Evolutionary conservation across 192 early-diverging fungal genomes (phyloP).

Genomic region (Irineochytrium annulatum): DNA sequence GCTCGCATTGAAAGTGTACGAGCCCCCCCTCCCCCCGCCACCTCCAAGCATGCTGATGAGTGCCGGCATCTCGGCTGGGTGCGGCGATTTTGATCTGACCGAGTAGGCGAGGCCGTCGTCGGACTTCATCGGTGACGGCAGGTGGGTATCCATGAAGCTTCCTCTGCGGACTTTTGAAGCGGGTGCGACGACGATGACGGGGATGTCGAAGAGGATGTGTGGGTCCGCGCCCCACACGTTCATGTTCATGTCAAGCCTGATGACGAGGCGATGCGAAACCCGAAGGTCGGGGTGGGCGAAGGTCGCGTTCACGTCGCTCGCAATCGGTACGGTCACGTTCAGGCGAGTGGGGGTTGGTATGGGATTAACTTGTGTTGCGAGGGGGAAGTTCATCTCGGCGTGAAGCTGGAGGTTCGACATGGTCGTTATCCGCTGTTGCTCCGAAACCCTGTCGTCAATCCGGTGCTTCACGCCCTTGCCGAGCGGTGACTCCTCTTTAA

Average conservation of each 20-base stretch:
- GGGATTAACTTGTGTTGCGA: background rate
- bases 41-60: no score
- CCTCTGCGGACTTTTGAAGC: background rate
- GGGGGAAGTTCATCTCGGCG: slow-evolving; percentile 3
- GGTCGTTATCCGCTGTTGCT: background rate
- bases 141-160: background rate
- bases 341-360: background rate
- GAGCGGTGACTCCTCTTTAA: background rate
- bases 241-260: background rate
- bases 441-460: background rate
- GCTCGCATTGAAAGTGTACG: no score
- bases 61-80: no score
- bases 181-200: background rate
- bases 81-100: no score
- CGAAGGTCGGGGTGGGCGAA: background rate
- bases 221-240: slow-evolving; percentile 1
- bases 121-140: no score
- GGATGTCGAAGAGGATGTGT: slow-evolving; percentile 3
- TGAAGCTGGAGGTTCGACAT: background rate
- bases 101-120: no score
- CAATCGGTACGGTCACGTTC: background rate
- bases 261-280: slow-evolving; percentile 1
- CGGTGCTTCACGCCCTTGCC: slow-evolving; percentile 4
- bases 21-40: no score
- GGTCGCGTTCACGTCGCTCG: background rate